Evolutionary conservation across 2,329 filamentous ascomycete species (phyloP).

Genomic region (Paecilomyces sp.): DNA sequence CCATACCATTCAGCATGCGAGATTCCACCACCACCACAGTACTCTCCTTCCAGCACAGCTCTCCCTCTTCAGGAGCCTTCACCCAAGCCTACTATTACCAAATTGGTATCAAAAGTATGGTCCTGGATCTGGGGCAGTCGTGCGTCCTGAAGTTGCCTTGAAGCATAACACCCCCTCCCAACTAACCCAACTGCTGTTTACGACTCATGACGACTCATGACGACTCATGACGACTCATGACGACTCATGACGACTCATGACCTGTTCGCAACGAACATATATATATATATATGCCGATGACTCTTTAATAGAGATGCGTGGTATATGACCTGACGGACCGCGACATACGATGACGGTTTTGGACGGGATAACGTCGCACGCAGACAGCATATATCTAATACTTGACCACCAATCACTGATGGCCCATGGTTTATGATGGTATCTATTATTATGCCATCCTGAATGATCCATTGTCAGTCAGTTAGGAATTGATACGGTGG

Average conservation of each 20-base stretch:
- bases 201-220: neutral
- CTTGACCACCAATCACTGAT: neutral
- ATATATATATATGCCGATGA: neutral
- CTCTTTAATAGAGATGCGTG: neutral
- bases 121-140: neutral
- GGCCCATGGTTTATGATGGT: neutral
- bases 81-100: neutral
- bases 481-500: neutral
- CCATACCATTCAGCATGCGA: neutral
- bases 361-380: neutral
- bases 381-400: neutral
- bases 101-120: neutral
- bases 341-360: neutral
- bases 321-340: neutral
- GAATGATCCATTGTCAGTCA: neutral
- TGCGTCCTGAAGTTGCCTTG: neutral
- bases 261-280: neutral
- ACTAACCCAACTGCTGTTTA: neutral
- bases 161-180: neutral
- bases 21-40: neutral
- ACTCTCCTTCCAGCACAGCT: neutral
- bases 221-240: neutral
- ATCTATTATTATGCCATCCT: neutral
- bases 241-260: neutral
- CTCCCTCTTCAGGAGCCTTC: neutral